Evolutionary conservation across 2,329 filamentous ascomycete species (phyloP).

Genomic region (Magnaporthiopsis rhizophila): DNA sequence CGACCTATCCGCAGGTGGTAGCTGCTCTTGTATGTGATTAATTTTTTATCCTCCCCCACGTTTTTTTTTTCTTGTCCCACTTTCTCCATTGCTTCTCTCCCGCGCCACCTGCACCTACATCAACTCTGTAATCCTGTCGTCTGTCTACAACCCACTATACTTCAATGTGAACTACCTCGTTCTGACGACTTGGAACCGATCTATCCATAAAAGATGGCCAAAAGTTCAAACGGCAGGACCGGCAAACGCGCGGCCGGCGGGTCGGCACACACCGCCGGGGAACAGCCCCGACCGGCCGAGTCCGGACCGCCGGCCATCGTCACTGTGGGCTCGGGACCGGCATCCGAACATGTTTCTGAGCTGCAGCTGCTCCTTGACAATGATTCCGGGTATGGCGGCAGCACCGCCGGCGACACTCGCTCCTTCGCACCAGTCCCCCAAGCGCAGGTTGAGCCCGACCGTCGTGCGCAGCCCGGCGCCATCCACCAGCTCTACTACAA

Average conservation of each 20-base stretch:
- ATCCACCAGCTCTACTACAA: conserved; percentile 94
- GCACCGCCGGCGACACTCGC: conserved; percentile 50
- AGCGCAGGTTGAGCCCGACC: conserved; percentile 52
- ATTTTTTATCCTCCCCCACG: neutral
- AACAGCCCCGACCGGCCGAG: conserved; percentile 82
- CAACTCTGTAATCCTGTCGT: neutral
- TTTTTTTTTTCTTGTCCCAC: neutral
- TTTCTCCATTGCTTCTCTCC: neutral
- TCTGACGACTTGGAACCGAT: neutral
- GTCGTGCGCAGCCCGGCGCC: conserved; percentile 66
- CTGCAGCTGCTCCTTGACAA: conserved; percentile 74
- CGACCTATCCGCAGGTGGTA: neutral
- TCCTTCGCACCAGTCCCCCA: conserved; percentile 29
- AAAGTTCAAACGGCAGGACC: neutral
- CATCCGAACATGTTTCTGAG: conserved; percentile 72
- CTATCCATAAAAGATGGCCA: neutral
- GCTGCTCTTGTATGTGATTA: neutral
- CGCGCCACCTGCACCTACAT: neutral
- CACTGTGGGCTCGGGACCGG: conserved; percentile 77
- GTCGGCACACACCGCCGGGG: conserved; percentile 32
- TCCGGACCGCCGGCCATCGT: conserved; percentile 58
- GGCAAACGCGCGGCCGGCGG: conserved; percentile 4
- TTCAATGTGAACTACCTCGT: neutral
- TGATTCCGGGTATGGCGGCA: conserved; percentile 90
- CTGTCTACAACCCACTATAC: neutral